Base-by-base conservation (phyloP, 225 moss, liverwort and hornwort species). In the Physcomitrellopsis africana region DNA sequence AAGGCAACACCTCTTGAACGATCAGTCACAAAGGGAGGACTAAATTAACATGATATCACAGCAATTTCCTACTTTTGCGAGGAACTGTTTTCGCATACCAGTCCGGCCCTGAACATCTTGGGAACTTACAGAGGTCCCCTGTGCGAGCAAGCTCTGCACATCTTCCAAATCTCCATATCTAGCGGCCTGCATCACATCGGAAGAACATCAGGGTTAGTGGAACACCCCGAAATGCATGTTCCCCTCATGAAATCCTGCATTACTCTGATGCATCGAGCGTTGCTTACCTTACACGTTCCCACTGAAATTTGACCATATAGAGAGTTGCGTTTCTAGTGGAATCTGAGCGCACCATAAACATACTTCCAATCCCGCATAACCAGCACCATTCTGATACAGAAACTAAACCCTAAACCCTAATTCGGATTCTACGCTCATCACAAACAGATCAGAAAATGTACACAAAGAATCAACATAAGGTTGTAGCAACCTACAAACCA, bases 21-120 rank as follows among this genome's bases (percentile, higher is more conserved):
- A 12, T 63, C 63, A 76, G 72, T n/a, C 23, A 74, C 27, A 75
- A 74, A 77, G 60, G 19, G 56, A 69, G 26, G 47, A 60, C 46
- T 37, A 51, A 62, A 75, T 45, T 55, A 37, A 26, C 37, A 44
- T 7, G 47, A n/a, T 41, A 63, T 60, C 37, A 24, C 71, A 16
- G 18, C 53, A 37, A 32, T 29, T 47, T 32, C 47, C 57, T 44
- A 61, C 32, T 44, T 14, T 12, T 72, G 75, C 42, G 72, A 66
- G 71, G 14, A 10, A 42, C 52, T 44, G 13, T 48, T 63, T 56
- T 65, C 57, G 59, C 88, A 60, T 82, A 90, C 89, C 89, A 68
- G 89, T 90, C 80, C 87, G 78, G 68, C 89, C 89, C 78, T 90
- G 89, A 56, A 79, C 83, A 81, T 90, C 86, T 85, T 87, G 89